phyloP scores from a whole-genome alignment of 306 rosid species.

The Dalbergia cultrata region DNA sequence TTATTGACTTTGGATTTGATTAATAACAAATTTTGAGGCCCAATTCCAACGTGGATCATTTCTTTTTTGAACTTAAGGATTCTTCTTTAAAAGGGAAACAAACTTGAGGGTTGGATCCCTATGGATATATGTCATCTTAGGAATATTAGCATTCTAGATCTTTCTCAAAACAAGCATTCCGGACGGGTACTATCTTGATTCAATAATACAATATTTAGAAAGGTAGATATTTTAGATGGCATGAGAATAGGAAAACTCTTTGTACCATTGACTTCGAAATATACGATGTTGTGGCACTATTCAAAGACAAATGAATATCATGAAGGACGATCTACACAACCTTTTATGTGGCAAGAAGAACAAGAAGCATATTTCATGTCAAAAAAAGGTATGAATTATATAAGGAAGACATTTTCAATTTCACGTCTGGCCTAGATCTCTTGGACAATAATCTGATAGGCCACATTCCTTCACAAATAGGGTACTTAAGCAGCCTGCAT shows the following conservation, averaged over 20 bases:
- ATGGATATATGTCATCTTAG: neutral
- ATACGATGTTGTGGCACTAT: fast-evolving
- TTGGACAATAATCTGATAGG: slow-evolving; percentile 18
- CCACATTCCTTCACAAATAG: slow-evolving; percentile 26
- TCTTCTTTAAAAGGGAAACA: slow-evolving; percentile 24
- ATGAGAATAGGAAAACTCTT: neutral
- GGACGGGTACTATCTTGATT: slow-evolving; percentile 16
- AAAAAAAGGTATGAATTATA: too few species aligned
- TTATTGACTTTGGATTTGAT: slow-evolving; percentile 21
- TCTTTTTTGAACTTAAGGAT: neutral
- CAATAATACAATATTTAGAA: neutral
- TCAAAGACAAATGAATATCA: too few species aligned
- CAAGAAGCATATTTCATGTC: slow-evolving; percentile 14
- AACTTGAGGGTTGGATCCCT: slow-evolving; percentile 34
- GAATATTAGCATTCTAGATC: slow-evolving; percentile 23
- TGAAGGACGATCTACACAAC: fast-evolving
- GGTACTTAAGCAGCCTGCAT: neutral
- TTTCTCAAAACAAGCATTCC: slow-evolving; percentile 26
- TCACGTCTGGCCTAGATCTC: slow-evolving; percentile 42
- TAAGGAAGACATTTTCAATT: slow-evolving; percentile 6
- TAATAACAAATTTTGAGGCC: neutral
- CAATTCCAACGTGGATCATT: neutral
- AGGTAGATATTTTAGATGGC: too few species aligned
- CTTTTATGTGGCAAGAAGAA: neutral
- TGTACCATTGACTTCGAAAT: neutral